Evolutionary conservation across 192 early-diverging fungal species (phyloP).

Genomic region (Mortierella claussenii): DNA sequence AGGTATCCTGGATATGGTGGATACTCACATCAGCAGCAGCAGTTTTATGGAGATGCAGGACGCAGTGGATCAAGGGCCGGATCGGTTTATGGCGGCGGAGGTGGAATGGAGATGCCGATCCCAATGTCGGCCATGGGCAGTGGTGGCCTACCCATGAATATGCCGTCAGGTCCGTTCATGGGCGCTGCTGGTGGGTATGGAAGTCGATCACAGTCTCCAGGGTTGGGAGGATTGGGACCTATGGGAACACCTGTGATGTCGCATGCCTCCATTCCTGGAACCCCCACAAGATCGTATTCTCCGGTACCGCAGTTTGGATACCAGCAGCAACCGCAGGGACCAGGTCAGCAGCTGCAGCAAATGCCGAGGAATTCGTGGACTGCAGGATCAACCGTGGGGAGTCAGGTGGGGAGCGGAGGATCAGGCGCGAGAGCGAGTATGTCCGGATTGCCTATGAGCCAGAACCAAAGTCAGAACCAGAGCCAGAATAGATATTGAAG

Average conservation of each 20-base stretch:
- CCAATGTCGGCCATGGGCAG: background rate
- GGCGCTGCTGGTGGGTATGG: background rate
- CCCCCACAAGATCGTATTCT: constrained; percentile 33
- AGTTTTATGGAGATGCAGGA: constrained; percentile 5
- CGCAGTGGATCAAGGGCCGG: constrained; percentile 52
- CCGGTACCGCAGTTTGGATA: constrained; percentile 36
- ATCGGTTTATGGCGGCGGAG: constrained; percentile 51
- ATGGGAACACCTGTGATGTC: constrained; percentile 21
- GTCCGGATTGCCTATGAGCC: constrained; percentile 6
- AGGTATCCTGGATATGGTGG: constrained; percentile 56
- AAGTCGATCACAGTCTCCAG: constrained; percentile 53
- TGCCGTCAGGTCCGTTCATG: constrained; percentile 18
- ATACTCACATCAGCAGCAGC: constrained; percentile 39
- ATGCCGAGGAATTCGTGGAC: constrained; percentile 8
- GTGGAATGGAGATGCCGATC: constrained; percentile 15
- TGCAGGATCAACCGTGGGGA: background rate
- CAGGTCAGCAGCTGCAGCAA: background rate
- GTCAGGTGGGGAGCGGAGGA: constrained; percentile 1
- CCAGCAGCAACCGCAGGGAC: constrained; percentile 28
- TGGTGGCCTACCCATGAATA: constrained; percentile 2
- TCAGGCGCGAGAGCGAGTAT: constrained; percentile 8
- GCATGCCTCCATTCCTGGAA: constrained; percentile 15
- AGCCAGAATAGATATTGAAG: background rate
- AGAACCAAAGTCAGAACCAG: constrained; percentile 5
- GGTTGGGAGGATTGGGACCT: constrained; percentile 16